Base-by-base conservation (phyloP, 2,329 filamentous ascomycete species). In the Nannizziopsis arthrosporioides region DNA sequence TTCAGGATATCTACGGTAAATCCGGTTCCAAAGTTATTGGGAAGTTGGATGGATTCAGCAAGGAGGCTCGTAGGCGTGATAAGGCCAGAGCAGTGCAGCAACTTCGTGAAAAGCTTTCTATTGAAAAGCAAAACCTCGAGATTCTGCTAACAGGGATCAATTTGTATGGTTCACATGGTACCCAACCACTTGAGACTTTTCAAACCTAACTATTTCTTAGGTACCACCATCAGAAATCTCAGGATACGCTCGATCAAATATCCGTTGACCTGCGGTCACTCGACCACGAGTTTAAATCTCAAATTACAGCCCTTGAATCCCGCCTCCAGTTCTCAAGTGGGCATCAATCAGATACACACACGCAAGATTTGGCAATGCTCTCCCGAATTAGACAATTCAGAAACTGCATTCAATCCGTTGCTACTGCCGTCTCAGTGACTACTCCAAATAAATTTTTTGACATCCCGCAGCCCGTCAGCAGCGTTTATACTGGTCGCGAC, bases 371-470 rank as follows among this genome's bases (percentile, higher is more conserved):
- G 6, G 38, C 38, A 11, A 22, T 19, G n/a, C n/a, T 40, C 11
- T 40, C 38, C 22, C 18, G 38, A 19, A 19, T 40, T n/a, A 40
- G 38, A n/a, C 38, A 40, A 3, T 40, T 40, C 38, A 9, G 38
- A 11, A 22, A 19, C n/a, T 40, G 17, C 15, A 19, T 19, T 10
- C 38, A 40, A 22, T 5, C 38, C 7, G 38, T 40, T 40, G 15
- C 38, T 19, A 40, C 38, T 19, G 38, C 38, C 11, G 15, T 40
- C 38, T 40, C 38, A n/a, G 38, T 40, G 10, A 40, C 38, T 12
- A 19, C 38, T 4, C 38, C 38, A 19, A 59, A 61, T 44, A 52
- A 56, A 37, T 51, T 56, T 48, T 61, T 56, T 48, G 42, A 54
- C 30, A 50, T 53, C 3, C 55, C 54, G 32, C 51, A 57, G 12